Percentiles rank a stretch among this genome's conserved stretches.
Conservation (phyloP, 805 yeast species). For the Cyberlindnera mrakii region DNA sequence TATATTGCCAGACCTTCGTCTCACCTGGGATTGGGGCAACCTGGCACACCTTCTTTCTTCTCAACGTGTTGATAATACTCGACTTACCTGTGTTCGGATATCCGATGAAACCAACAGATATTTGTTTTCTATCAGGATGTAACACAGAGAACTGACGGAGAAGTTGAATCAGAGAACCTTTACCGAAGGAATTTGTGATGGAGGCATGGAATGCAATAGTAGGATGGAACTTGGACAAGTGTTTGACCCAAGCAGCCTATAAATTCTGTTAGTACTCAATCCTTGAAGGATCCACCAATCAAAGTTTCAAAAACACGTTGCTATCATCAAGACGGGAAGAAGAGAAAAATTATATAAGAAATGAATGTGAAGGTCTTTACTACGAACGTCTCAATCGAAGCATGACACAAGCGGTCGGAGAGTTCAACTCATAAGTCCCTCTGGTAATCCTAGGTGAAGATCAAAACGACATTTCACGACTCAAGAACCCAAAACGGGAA, state of each 20-base stretch:
- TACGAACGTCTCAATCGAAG: constrained; percentile 50
- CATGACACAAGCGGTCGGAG: constrained; percentile 11
- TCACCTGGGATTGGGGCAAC: constrained; percentile 99
- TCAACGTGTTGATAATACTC: constrained; percentile 86
- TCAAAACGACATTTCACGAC: constrained; percentile 28
- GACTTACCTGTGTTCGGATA: constrained; percentile 99
- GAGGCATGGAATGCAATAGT: constrained; percentile 98
- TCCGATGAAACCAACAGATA: constrained; percentile 95
- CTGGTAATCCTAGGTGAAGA: constrained; percentile 21
- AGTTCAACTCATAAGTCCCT: constrained; percentile 75
- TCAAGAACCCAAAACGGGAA: constrained; percentile 42
- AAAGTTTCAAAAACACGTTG: neutral
- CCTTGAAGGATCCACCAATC: neutral
- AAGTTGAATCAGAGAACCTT: constrained; percentile 90
- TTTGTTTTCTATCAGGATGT: constrained; percentile 90
- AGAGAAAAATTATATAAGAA: constrained; percentile 13
- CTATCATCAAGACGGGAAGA: neutral
- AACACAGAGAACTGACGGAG: constrained; percentile 87
- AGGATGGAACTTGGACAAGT: constrained; percentile 84
- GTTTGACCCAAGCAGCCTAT: constrained; percentile 99
- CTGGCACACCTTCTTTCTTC: constrained; percentile 91
- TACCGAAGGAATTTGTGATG: constrained; percentile 94
- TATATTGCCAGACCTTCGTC: constrained; percentile 98
- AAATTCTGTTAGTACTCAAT: constrained; percentile 15
- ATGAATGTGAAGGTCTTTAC: constrained; percentile 86